These are phyloP conservation scores for Ophiostoma perfectum DNA, from an alignment of 2,329 filamentous ascomycete genomes.

Conservation along the genomic window DNA sequence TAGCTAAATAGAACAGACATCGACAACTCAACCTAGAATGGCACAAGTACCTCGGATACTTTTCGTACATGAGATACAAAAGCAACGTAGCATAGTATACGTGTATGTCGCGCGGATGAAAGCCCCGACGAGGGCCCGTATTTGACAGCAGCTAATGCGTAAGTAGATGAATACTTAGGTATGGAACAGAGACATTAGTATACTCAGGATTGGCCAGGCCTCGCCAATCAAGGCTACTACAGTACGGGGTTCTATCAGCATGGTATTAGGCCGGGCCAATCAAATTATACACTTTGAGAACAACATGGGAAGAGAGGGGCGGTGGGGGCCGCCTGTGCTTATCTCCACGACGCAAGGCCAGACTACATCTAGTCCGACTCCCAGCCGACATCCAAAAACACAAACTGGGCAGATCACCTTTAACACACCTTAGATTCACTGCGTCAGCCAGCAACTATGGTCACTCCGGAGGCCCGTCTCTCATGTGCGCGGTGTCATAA, in stretches of 20 bases:
- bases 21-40: background rate
- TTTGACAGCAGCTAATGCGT: no score
- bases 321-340: background rate
- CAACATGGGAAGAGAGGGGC: background rate
- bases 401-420: background rate
- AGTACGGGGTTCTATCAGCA: background rate
- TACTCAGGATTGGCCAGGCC: background rate
- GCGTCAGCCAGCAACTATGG: constrained; percentile 5
- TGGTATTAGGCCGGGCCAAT: background rate
- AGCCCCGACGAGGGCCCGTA: no score
- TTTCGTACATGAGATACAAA: no score
- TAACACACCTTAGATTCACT: background rate
- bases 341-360: background rate
- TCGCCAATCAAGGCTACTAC: background rate
- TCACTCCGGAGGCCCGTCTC: constrained; percentile 21
- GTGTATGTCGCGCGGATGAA: no score
- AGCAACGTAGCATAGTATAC: no score
- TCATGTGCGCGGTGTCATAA: constrained; percentile 35
- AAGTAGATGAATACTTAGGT: no score
- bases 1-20: background rate
- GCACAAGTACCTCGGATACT: no score
- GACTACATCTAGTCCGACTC: background rate
- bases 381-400: background rate
- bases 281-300: background rate
- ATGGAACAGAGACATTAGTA: background rate